Evolutionary conservation across 2,329 filamentous ascomycete species (phyloP), one percentile per base, ranked within the genome.

Genomic region (Ascochyta rabiei): DNA sequence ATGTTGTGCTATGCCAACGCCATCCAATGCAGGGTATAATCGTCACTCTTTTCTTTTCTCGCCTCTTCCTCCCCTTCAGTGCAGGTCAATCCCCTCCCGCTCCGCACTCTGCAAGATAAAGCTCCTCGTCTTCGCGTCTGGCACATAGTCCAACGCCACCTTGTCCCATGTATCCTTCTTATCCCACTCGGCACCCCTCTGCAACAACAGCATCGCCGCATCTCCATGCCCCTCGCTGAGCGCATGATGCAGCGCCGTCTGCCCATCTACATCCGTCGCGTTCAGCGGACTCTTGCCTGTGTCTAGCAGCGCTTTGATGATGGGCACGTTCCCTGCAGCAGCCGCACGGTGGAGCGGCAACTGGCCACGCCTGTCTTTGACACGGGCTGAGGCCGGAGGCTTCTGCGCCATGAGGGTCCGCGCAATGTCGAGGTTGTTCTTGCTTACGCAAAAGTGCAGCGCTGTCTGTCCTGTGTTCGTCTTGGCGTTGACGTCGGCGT

Each of bases 311-410:
- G 96, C 77, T 65, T 87, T 89, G 42, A 96, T 82, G 79, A 99
- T 91, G 5, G 93, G 92, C n/a, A 89, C 84, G 4, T 89, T 93
- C 6, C 96, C 96, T 3, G 92, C 86, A 2, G 95, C 93, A 0
- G 95, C 93, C 3, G 95, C 95, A 16, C 95, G 86, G 75, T 99
- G 96, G 23, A 99, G 83, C 6, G 96, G 84, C 53, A 97, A 86
- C 72, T 97, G 93, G n/a, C 91, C 90, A 26, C 92, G 85, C 68
- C 86, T 89, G 72, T 99, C 95, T 60, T 90, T 90, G 2, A 93
- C 82, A 23, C 93, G 82, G 1, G 92, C 85, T 4, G 88, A 91
- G 12, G 91, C 93, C 5, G 67, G 62, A 4, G 66, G 67, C 53
- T 89, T 89, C 64, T 86, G 82, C 16, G 84, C 81, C 34, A 99